Conservation (phyloP, 371 early-diverging fungal species). For the Nematocida sp. region DNA sequence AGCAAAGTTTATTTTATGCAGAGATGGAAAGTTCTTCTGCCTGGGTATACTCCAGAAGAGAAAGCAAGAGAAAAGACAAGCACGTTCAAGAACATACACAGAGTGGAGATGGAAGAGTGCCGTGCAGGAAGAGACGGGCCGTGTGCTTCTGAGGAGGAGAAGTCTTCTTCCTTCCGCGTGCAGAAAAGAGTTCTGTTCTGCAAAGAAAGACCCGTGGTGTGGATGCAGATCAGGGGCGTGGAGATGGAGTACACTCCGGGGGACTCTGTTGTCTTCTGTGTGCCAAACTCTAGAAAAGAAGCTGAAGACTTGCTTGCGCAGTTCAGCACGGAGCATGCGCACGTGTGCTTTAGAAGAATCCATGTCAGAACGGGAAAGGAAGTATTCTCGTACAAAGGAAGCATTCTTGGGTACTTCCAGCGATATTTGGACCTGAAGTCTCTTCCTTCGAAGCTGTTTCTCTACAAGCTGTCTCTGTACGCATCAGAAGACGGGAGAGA, state of each 20-base stretch:
- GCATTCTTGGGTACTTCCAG: constrained; percentile 53
- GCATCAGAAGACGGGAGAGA: constrained; percentile 5
- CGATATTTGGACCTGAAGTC: constrained; percentile 54
- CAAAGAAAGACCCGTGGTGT: not conserved
- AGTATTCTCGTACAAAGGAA: constrained; percentile 53
- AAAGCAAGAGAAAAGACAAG: not conserved
- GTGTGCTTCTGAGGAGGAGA: too few relatives aligned
- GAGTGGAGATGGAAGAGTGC: not conserved
- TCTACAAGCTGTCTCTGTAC: constrained; percentile 44
- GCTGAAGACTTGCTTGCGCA: not conserved
- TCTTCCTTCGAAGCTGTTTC: constrained; percentile 55
- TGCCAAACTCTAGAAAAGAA: constrained; percentile 3
- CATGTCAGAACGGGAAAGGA: not conserved
- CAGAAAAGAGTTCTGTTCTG: too few relatives aligned
- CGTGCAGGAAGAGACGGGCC: not conserved
- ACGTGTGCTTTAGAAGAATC: not conserved
- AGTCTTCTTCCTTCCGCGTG: too few relatives aligned
- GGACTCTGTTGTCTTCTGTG: constrained; percentile 30
- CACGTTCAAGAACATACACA: not conserved
- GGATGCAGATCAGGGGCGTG: not conserved
- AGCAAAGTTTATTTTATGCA: too few relatives aligned
- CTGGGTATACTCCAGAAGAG: too few relatives aligned
- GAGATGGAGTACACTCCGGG: constrained; percentile 29
- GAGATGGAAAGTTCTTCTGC: too few relatives aligned
- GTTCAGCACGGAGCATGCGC: not conserved